Base-by-base conservation (phyloP, 139 green algal genomes). In the Auxenochlorella pyrenoidosa region DNA sequence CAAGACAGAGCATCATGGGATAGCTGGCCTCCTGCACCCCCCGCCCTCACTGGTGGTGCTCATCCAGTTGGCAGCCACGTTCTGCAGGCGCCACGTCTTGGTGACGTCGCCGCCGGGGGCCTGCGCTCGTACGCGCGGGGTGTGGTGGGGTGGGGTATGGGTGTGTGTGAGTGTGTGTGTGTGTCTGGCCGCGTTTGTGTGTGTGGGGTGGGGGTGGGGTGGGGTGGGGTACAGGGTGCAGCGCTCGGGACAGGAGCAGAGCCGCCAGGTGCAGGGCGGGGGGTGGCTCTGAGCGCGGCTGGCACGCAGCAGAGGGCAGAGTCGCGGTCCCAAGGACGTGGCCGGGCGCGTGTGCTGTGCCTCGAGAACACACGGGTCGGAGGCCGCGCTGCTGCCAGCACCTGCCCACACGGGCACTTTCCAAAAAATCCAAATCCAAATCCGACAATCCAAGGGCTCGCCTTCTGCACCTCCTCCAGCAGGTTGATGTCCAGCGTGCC, bases 401-500 rank as follows among this genome's bases (percentile, higher is more conserved):
- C n/a, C n/a, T n/a, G n/a, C n/a, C n/a, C n/a, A n/a, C n/a, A n/a
- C n/a, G n/a, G n/a, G n/a, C n/a, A n/a, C n/a, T n/a, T n/a, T n/a
- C n/a, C n/a, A n/a, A n/a, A n/a, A n/a, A n/a, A n/a, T n/a, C n/a
- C n/a, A n/a, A n/a, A n/a, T n/a, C n/a, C n/a, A n/a, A n/a, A n/a
- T n/a, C n/a, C n/a, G n/a, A n/a, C n/a, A n/a, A n/a, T n/a, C n/a
- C n/a, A n/a, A n/a, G n/a, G n/a, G n/a, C n/a, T n/a, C 40, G 71
- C 75, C 60, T 38, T 83, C 40, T 80, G 75, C 70, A 89, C 65
- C 60, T 92, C 86, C 54, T 84, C 65, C 24, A 36, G 59, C 24
- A 94, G 81, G 40, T 92, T 82, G 40, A 94, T 83, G 34, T 92
- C 81, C 36, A 90, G 51, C 16, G 40, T 58, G 32, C 92, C 88